Evolutionary conservation across 164 flowering plant species (phyloP), one percentile per base, ranked within the genome.

Genomic region (Vitis rotundifolia): DNA sequence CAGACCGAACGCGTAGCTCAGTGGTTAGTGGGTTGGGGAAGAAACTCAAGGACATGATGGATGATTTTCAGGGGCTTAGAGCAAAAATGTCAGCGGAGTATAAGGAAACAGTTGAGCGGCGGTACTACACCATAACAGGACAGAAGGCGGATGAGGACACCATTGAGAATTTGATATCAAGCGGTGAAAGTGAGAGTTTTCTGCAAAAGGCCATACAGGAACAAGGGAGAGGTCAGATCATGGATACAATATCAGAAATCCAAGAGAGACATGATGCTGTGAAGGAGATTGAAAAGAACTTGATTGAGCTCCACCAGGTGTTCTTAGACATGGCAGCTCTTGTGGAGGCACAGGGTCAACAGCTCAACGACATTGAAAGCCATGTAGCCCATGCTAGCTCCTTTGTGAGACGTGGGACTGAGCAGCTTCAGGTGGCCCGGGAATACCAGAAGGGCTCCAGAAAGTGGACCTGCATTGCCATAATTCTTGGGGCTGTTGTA

Each of bases 241-340:
- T 79, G 50, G 82, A 79, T 64, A 79, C 82, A 47, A 79, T 79
- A 8, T 76, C 77, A 5, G 82, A 79, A 64, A 79, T 79, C 16
- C 82, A 79, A 68, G 82, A 79, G 47, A 70, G 82, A 61, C 82
- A 76, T n/a, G 82, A 79, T 28, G 75, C 82, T 15, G 82, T 79
- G 67, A 79, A 79, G 73, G 82, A 79, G 73, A 79, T 79, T 13
- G 82, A 79, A 71, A 76, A 76, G 79, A 79, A 74, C 53, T 31
- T 79, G 71, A 49, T 76, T 28, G 82, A 79, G 71, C 75, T 79
- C 0, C 79, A 79, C 54, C 79, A 79, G 68, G 65, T 79, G 1
- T 79, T 79, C 58, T 49, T 79, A 64, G 82, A 76, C 72, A 79
- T 79, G 81, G 78, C 76, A 12, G 81, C 78, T n/a, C 67, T 79